A percentile compares a stretch with the other conserved stretches of the same genome.
phyloP scores from a whole-genome alignment of 768 basidiomycete species.

The Fistulinella prunicolor region DNA sequence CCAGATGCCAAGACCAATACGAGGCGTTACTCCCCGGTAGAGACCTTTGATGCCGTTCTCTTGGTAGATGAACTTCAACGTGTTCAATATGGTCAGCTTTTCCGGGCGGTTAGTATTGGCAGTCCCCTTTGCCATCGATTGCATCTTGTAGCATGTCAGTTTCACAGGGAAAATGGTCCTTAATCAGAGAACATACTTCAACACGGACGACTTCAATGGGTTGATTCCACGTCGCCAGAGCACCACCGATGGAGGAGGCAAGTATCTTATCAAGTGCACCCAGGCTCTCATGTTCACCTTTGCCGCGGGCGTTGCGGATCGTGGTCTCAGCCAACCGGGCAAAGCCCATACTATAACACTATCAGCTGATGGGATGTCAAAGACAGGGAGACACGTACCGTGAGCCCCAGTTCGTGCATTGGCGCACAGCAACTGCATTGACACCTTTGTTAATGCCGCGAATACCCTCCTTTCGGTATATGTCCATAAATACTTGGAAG shows the following conservation, averaged over 20 bases:
- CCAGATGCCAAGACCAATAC: constrained; percentile 95
- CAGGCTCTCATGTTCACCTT: constrained; percentile 70
- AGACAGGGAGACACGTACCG: constrained; percentile 48
- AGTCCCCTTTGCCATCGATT: constrained; percentile 91
- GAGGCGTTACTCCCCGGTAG: constrained; percentile 96
- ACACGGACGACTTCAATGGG: constrained; percentile 97
- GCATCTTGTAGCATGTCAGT: constrained; percentile 65
- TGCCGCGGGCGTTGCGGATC: constrained; percentile 78
- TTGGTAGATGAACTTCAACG: constrained; percentile 90
- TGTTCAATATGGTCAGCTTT: constrained; percentile 90
- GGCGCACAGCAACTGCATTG: constrained; percentile 88
- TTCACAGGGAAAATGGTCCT: neutral
- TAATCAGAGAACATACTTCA: constrained; percentile 52
- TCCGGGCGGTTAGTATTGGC: constrained; percentile 75
- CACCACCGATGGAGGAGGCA: constrained; percentile 87
- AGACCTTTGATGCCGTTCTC: constrained; percentile 96
- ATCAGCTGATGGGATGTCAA: constrained; percentile 3
- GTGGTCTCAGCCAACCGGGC: constrained; percentile 84
- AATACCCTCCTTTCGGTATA: constrained; percentile 90
- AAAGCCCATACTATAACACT: constrained; percentile 79
- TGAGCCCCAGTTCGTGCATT: constrained; percentile 92
- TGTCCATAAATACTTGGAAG: constrained; percentile 92
- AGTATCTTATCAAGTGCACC: constrained; percentile 83
- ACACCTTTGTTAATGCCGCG: constrained; percentile 99
- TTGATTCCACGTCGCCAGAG: constrained; percentile 98